phyloP scores from a whole-genome alignment of 2,329 filamentous ascomycete species.

The Talaromyces rugulosus region DNA sequence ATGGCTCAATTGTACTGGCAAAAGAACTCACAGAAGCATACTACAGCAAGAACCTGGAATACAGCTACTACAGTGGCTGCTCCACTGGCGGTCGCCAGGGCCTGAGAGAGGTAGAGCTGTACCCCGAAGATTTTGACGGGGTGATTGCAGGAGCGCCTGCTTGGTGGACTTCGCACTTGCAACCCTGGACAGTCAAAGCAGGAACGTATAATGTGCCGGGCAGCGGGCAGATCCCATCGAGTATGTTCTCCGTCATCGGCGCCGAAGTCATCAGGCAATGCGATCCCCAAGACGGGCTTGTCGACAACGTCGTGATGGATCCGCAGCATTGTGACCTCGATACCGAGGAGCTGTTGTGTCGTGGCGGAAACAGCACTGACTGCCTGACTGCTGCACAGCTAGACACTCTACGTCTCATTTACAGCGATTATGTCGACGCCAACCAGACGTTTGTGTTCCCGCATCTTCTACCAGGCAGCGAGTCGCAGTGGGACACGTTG shows the following conservation, averaged over 20 bases:
- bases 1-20: not conserved
- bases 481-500: constrained; percentile 30
- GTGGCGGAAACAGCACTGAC: constrained; percentile 23
- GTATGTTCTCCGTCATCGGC: constrained; percentile 43
- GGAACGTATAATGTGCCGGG: constrained; percentile 47
- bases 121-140: constrained; percentile 4
- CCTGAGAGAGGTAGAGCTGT: not conserved
- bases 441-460: constrained; percentile 5
- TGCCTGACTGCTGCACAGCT: constrained; percentile 46
- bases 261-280: constrained; percentile 48
- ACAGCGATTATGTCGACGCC: constrained; percentile 25
- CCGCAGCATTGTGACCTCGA: constrained; percentile 43
- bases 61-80: constrained; percentile 6
- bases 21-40: not conserved
- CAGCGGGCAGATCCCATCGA: constrained; percentile 38
- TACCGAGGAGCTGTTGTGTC: constrained; percentile 23
- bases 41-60: not conserved
- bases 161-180: constrained; percentile 49
- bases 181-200: constrained; percentile 42
- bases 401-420: constrained; percentile 39
- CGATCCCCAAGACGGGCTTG: constrained; percentile 47
- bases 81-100: constrained; percentile 6
- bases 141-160: constrained; percentile 34
- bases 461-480: constrained; percentile 12
- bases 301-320: constrained; percentile 48